These are phyloP conservation scores for Lonicera japonica DNA, from an alignment of 129 eudicot species.

Conservation along the genomic window DNA sequence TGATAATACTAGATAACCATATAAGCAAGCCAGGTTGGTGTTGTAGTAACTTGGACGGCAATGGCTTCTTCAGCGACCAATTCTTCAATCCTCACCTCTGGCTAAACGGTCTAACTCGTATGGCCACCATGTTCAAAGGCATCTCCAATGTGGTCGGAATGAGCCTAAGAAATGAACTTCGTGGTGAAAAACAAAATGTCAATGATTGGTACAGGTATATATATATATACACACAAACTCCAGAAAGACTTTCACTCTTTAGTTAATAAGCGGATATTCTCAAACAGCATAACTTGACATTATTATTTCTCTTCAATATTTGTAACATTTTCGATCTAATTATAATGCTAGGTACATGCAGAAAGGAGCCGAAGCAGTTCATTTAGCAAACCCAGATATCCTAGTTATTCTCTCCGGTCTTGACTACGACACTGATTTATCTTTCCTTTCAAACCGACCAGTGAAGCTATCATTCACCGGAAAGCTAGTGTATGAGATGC, in stretches of 20 bases:
- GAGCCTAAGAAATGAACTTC: slow-evolving; percentile 90
- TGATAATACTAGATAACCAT: slow-evolving; percentile 91
- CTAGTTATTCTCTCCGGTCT: slow-evolving; percentile 74
- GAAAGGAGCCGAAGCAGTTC: slow-evolving; percentile 80
- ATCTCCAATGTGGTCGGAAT: slow-evolving; percentile 60
- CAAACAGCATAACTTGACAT: too few relatives aligned
- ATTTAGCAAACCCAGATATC: slow-evolving; percentile 62
- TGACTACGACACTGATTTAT: slow-evolving; percentile 53
- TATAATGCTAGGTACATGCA: slow-evolving; percentile 87
- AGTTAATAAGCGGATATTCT: too few relatives aligned
- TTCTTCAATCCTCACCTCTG: slow-evolving; percentile 67
- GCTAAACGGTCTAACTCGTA: slow-evolving; percentile 60
- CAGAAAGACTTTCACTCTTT: too few relatives aligned
- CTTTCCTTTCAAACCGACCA: slow-evolving; percentile 33
- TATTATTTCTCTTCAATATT: too few relatives aligned
- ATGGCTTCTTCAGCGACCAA: slow-evolving; percentile 92
- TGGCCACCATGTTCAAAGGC: slow-evolving; percentile 66
- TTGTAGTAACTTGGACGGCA: slow-evolving; percentile 76
- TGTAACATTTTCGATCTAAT: too few relatives aligned
- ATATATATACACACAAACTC: too few relatives aligned
- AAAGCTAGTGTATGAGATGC: slow-evolving; percentile 69
- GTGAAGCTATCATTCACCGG: slow-evolving; percentile 45
- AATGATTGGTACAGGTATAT: slow-evolving; percentile 95
- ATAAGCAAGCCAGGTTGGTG: slow-evolving; percentile 93
- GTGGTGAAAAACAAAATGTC: slow-evolving; percentile 64